These are phyloP conservation scores for Emergomyces pasteurianus DNA, from an alignment of 2,329 filamentous ascomycete genomes.

Conservation along the genomic window DNA sequence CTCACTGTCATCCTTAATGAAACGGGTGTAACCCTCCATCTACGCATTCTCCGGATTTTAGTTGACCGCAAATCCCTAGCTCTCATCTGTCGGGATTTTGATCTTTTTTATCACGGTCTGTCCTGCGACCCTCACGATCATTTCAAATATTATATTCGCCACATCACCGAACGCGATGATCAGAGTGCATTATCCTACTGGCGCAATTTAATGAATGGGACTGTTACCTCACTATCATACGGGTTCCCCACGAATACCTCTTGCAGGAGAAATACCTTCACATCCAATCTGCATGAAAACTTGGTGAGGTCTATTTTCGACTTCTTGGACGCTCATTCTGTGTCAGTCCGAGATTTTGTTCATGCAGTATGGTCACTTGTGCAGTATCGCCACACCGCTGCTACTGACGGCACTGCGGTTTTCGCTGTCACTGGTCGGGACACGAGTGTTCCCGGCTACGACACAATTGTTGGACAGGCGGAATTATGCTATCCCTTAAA, in stretches of 20 bases:
- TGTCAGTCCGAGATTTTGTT: background rate
- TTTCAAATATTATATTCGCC: background rate
- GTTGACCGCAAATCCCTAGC: conserved; percentile 1
- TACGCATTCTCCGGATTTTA: background rate
- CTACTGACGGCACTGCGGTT: background rate
- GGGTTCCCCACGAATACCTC: background rate
- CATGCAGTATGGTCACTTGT: background rate
- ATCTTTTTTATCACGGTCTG: conserved; percentile 2
- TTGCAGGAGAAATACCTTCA: background rate
- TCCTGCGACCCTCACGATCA: conserved; percentile 1
- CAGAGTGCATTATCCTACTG: background rate
- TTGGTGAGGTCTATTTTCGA: background rate
- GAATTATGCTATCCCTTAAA: background rate
- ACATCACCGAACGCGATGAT: background rate
- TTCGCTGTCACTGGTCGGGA: background rate
- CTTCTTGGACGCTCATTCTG: background rate
- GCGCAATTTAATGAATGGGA: background rate
- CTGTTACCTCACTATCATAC: background rate
- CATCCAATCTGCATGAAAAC: background rate
- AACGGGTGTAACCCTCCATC: background rate
- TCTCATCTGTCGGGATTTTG: background rate
- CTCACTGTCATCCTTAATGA: background rate
- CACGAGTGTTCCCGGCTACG: background rate
- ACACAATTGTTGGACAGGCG: background rate
- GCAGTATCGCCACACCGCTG: background rate